These are phyloP conservation scores for Syzygium malaccense DNA, from an alignment of 441 rosid genomes.

Conservation along the genomic window DNA sequence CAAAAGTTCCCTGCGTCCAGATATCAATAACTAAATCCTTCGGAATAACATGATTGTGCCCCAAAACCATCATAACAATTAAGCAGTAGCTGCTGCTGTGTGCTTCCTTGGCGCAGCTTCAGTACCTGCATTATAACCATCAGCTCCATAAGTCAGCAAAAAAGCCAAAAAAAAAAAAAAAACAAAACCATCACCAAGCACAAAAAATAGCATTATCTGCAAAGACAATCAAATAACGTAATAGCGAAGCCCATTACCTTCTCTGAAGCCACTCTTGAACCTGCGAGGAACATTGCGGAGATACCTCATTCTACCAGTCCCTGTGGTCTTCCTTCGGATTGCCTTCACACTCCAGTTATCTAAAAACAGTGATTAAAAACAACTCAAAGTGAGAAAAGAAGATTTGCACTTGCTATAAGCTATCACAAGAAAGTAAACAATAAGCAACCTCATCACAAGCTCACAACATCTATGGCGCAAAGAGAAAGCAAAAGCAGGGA, in stretches of 20 bases:
- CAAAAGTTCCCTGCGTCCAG: neutral
- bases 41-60: neutral
- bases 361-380: neutral
- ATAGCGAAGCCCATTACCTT: neutral
- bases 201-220: neutral
- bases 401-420: neutral
- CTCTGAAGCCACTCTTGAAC: slow-evolving; percentile 10
- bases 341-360: slow-evolving; percentile 14
- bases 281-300: slow-evolving; percentile 12
- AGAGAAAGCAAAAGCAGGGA: neutral
- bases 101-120: neutral
- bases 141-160: neutral
- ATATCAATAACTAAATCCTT: neutral
- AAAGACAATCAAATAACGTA: neutral
- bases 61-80: neutral
- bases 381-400: neutral
- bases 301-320: slow-evolving; percentile 12
- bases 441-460: neutral
- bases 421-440: neutral
- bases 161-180: neutral
- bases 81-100: neutral
- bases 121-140: neutral
- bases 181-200: neutral
- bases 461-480: neutral
- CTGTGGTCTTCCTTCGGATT: slow-evolving; percentile 9